phyloP scores from a whole-genome alignment of 306 rosid species.

The Cicer cuneatum region DNA sequence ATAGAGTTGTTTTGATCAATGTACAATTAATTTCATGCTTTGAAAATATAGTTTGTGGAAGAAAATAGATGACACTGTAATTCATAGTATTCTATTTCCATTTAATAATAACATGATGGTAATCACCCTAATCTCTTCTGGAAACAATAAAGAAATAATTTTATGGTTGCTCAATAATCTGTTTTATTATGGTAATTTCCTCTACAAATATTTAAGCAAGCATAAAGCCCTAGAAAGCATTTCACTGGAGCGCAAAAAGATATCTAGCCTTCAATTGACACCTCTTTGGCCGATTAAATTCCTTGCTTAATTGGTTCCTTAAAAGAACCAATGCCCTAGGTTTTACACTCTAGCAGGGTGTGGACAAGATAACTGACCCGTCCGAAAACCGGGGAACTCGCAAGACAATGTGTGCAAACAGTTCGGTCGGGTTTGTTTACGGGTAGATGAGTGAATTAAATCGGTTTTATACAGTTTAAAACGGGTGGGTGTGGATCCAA shows the following conservation, averaged over 20 bases:
- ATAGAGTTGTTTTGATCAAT: slow-evolving; percentile 23
- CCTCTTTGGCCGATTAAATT: too few species aligned
- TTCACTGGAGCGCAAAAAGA: slow-evolving; percentile 15
- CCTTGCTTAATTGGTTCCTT: too few species aligned
- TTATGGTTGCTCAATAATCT: slow-evolving; percentile 25
- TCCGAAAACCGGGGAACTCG: too few species aligned
- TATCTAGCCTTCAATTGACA: slow-evolving; percentile 41
- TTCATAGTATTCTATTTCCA: neutral
- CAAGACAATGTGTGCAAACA: too few species aligned
- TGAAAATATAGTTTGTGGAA: too few species aligned
- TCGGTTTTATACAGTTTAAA: too few species aligned
- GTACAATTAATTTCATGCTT: neutral
- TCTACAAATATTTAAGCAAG: slow-evolving; percentile 31
- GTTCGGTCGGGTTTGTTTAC: too few species aligned
- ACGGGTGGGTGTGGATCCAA: too few species aligned
- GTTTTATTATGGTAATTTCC: slow-evolving; percentile 41
- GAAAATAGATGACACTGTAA: neutral
- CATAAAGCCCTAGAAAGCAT: slow-evolving; percentile 8
- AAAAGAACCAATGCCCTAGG: too few species aligned
- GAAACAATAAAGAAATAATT: slow-evolving; percentile 11
- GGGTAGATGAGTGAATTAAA: too few species aligned
- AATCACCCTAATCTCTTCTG: neutral
- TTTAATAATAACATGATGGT: neutral
- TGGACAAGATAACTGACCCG: too few species aligned
- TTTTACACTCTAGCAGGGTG: too few species aligned